Base-by-base conservation (phyloP, 768 basidiomycete species). In the Symmetrospora coprosmae region DNA sequence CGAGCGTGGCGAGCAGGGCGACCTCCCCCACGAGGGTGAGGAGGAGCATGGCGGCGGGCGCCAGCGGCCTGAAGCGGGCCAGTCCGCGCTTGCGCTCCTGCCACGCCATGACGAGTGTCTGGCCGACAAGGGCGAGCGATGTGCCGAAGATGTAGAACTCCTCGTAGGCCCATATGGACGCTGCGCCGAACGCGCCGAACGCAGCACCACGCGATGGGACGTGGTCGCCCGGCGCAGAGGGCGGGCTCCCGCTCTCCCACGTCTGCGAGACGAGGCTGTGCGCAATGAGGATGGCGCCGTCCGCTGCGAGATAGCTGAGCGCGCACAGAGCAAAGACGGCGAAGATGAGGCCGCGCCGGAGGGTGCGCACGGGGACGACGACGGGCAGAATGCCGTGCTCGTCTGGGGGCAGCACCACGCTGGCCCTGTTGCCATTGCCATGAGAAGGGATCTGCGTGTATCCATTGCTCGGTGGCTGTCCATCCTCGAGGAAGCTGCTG, bases 301-400 rank as follows among this genome's bases (percentile, higher is more conserved):
- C 41, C 8, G 37, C 43, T n/a, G n/a, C n/a, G 43, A 58, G 28
- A 27, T 58, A 58, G 28, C 41, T 7, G 13, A 58, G 31, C 6
- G 35, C 31, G 7, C n/a, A 11, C 6, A 46, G 41, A 8, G 41
- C 23, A 13, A 46, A 47, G 11, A 58, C 21, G 30, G 41, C 4
- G 43, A 45, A 58, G 19, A 58, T 25, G 4, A 58, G 31, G 9
- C 55, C 55, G 25, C 55, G 27, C 11, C 55, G 55, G 23, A 38
- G 8, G 4, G 28, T 6, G 25, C 28, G 28, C 5, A 58, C 41
- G 28, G 55, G 55, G 3, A 58, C 55, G 11, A 58, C 55, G 38
- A 58, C 43, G 37, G 55, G 55, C 23, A 58, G 55, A 2, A 58
- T 46, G 28, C 55, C 55, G 37, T 58, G 23, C 33, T 58, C 41